Base-by-base conservation (phyloP, 768 basidiomycete genomes). In the Xerocomellus dryophilus region DNA sequence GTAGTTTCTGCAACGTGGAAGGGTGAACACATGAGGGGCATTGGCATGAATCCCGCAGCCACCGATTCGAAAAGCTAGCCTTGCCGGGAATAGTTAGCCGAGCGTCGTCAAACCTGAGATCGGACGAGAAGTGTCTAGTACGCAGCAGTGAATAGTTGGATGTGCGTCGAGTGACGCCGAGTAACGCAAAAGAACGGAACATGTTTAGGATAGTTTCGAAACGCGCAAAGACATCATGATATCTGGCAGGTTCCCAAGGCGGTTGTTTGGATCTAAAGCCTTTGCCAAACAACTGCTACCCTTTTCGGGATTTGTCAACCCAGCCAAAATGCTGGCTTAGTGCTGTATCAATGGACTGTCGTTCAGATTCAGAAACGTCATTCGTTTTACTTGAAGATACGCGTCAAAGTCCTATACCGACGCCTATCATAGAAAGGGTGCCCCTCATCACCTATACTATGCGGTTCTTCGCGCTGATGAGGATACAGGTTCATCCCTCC, bases 21-120 rank as follows among this genome's bases (percentile, higher is more conserved):
- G 90, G 85, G 61, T 97, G 90, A 9, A 95, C 69, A 58, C 88
- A 94, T 2, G 72, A 62, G 0, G 81, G 71, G 39, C 88, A 92
- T 53, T 81, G 82, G 61, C 93, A 97, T 0, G 88, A 81, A 63
- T 98, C 94, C 21, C 93, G 84, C 10, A 98, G 80, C 85, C 91
- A 94, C 50, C 83, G 70, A 62, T 81, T 85, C 0, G 88, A 80
- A 59, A 90, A 83, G 10, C 71, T 65, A 25, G 76, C 61, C 18
- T 73, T 71, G 11, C 84, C 47, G 7, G 63, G 60, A 42, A 69
- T 47, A n/a, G 40, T 60, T 31, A 69, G 36, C 34, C 32, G 49
- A 34, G 35, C 5, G 3, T 46, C 47, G 35, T 67, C 66, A 31
- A 47, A 40, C n/a, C 17, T 47, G 46, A 59, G 10, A 44, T 32